Evolutionary conservation across 495 filamentous ascomycete genomes (phyloP).

Genomic region (Xylaria grammica): DNA sequence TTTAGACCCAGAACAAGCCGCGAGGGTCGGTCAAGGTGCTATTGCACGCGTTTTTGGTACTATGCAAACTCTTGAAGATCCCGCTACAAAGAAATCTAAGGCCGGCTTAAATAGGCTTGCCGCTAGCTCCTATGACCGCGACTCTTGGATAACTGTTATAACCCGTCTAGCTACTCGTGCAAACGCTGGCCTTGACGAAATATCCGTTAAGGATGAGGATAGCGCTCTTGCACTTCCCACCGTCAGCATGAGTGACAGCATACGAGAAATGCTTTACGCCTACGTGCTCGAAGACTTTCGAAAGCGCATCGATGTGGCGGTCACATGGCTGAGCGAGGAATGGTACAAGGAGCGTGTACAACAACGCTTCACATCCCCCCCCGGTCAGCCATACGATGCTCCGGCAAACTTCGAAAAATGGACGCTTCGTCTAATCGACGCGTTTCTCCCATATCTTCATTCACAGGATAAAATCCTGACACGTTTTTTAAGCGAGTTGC

Average conservation of each 20-base stretch:
- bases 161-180: slow-evolving; percentile 84
- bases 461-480: slow-evolving; percentile 85
- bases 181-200: slow-evolving; percentile 66
- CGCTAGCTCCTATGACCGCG: slow-evolving; percentile 82
- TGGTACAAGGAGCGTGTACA: slow-evolving; percentile 91
- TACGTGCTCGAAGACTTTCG: slow-evolving; percentile 93
- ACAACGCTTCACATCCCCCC: slow-evolving; percentile 42
- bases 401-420: slow-evolving; percentile 78
- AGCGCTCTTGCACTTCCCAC: slow-evolving; percentile 27
- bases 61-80: slow-evolving; percentile 68
- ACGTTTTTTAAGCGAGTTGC: slow-evolving; percentile 89
- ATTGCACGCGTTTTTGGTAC: slow-evolving; percentile 78
- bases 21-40: slow-evolving; percentile 69
- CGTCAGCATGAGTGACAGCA: slow-evolving; percentile 62
- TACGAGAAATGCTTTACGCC: slow-evolving; percentile 78
- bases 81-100: slow-evolving; percentile 56
- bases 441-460: slow-evolving; percentile 86
- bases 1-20: slow-evolving; percentile 68
- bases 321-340: slow-evolving; percentile 94
- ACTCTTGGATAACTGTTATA: slow-evolving; percentile 89
- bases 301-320: slow-evolving; percentile 80
- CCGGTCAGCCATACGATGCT: slow-evolving; percentile 37
- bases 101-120: slow-evolving; percentile 83
- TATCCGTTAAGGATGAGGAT: slow-evolving; percentile 57
- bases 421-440: slow-evolving; percentile 79